Percentiles rank a stretch among this genome's conserved stretches.
Evolutionary conservation across 2,329 filamentous ascomycete genomes (phyloP).

Genomic region (Neonectria punicea): DNA sequence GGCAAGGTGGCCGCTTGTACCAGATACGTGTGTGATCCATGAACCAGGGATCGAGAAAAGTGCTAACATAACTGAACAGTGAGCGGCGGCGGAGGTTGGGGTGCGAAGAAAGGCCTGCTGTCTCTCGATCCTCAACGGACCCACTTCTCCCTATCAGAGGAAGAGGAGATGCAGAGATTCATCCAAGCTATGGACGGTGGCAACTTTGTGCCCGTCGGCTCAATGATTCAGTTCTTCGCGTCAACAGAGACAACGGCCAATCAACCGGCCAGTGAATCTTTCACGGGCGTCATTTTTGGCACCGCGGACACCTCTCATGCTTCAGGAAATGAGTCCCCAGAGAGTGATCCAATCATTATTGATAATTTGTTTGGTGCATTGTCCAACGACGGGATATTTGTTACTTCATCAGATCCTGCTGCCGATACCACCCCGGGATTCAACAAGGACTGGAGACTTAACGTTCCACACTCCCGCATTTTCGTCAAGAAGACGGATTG

Average conservation of each 20-base stretch:
- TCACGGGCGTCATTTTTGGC: slow-evolving; percentile 47
- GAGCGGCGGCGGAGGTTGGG: slow-evolving; percentile 88
- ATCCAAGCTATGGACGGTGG: slow-evolving; percentile 58
- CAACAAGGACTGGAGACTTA: slow-evolving; percentile 48
- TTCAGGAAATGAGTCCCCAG: slow-evolving; percentile 11
- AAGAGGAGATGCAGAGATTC: slow-evolving; percentile 65
- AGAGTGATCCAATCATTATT: slow-evolving; percentile 36
- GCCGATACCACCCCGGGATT: slow-evolving; percentile 42
- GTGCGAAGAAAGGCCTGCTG: slow-evolving; percentile 79
- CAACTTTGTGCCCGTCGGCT: slow-evolving; percentile 70
- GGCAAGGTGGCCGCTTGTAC: slow-evolving; percentile 58
- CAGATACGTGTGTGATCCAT: slow-evolving; percentile 46
- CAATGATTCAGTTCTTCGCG: slow-evolving; percentile 74
- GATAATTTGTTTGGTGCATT: slow-evolving; percentile 69
- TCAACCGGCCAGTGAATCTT: slow-evolving; percentile 33
- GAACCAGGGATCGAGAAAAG: not conserved
- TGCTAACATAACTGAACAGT: slow-evolving; percentile 54
- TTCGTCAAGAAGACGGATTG: slow-evolving; percentile 30
- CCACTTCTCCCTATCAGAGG: slow-evolving; percentile 57
- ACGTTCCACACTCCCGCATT: slow-evolving; percentile 49
- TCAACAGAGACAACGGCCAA: slow-evolving; percentile 45
- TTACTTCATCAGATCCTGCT: slow-evolving; percentile 46
- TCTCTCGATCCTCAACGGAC: slow-evolving; percentile 78
- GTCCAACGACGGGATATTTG: slow-evolving; percentile 68
- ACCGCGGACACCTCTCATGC: slow-evolving; percentile 40